Evolutionary conservation across 805 yeast species (phyloP).

Genomic region (Sugiyamaella floridensis): DNA sequence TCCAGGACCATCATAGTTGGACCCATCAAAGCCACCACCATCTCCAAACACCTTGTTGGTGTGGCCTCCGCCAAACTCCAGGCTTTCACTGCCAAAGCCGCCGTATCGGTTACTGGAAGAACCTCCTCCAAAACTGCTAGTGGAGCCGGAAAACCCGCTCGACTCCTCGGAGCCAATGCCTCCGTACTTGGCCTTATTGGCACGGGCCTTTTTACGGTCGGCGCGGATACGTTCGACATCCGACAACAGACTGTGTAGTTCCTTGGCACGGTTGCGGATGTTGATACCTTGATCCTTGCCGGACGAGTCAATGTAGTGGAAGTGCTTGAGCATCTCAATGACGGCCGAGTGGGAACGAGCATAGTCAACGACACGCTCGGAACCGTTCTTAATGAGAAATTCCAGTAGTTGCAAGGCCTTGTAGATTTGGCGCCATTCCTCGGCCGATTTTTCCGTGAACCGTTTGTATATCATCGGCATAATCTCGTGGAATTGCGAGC

Average conservation of each 20-base stretch:
- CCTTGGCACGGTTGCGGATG: constrained; percentile 85
- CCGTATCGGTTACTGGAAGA: constrained; percentile 15
- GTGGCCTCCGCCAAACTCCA: constrained; percentile 30
- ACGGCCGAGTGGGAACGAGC: constrained; percentile 76
- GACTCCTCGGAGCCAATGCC: constrained; percentile 51
- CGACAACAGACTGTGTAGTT: constrained; percentile 58
- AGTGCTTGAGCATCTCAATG: constrained; percentile 80
- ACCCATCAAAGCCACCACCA: constrained; percentile 35
- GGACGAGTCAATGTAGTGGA: constrained; percentile 88
- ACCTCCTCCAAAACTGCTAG: constrained; percentile 21
- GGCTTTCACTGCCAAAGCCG: constrained; percentile 31
- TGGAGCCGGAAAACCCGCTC: constrained; percentile 30
- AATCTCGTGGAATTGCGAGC: constrained; percentile 35
- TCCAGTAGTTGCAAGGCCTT: constrained; percentile 89
- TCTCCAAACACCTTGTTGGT: constrained; percentile 35
- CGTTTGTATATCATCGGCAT: constrained; percentile 48
- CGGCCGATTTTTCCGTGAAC: constrained; percentile 92
- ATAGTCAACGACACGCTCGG: constrained; percentile 93
- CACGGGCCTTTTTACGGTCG: constrained; percentile 88
- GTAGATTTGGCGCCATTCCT: constrained; percentile 97
- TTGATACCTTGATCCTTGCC: constrained; percentile 96
- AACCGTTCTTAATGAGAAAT: constrained; percentile 83
- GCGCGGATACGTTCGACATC: constrained; percentile 71
- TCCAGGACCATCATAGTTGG: constrained; percentile 29
- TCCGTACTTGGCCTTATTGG: constrained; percentile 72